A percentile compares a stretch with the other conserved stretches of the same genome.
Conservation (phyloP, 768 basidiomycete species). For the Sarcodon sp. region DNA sequence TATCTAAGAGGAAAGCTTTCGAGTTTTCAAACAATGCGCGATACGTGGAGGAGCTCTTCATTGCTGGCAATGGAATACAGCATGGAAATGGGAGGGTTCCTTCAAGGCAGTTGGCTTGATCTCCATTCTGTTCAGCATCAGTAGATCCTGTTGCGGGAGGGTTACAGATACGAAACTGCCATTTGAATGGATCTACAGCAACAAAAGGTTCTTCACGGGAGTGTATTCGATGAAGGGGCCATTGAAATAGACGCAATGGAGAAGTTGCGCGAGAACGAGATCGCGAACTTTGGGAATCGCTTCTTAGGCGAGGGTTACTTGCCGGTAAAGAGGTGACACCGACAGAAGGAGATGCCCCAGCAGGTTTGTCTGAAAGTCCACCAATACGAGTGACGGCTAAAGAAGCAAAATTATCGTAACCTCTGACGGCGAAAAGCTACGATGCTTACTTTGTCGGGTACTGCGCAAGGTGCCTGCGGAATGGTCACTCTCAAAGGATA, state of each 20-base stretch:
- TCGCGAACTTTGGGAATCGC: conserved; percentile 10
- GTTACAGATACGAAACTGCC: conserved; percentile 7
- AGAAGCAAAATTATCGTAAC: conserved; percentile 10
- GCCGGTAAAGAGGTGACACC: conserved; percentile 7
- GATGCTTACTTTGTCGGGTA: conserved; percentile 24
- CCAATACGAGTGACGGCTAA: conserved; percentile 9
- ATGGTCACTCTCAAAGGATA: conserved; percentile 43
- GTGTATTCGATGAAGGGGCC: conserved; percentile 37
- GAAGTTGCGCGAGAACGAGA: conserved; percentile 33
- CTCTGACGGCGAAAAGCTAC: background rate
- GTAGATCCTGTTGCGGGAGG: background rate
- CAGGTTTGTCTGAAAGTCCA: background rate
- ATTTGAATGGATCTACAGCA: conserved; percentile 20
- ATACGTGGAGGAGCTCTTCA: background rate
- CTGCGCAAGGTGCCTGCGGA: conserved; percentile 24
- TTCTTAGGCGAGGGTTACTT: background rate
- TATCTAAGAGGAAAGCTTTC: conserved; percentile 18
- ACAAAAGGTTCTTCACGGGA: conserved; percentile 27
- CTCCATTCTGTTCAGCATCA: background rate
- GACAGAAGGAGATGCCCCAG: conserved; percentile 6
- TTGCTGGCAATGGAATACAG: conserved; percentile 8
- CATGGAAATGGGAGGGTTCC: conserved; percentile 3
- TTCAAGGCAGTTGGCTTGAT: background rate
- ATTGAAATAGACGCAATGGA: conserved; percentile 46
- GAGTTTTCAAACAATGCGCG: background rate